These are phyloP conservation scores for Paralagenidium karlingii DNA, from an alignment of 352 stramenopile species.

Conservation along the genomic window DNA sequence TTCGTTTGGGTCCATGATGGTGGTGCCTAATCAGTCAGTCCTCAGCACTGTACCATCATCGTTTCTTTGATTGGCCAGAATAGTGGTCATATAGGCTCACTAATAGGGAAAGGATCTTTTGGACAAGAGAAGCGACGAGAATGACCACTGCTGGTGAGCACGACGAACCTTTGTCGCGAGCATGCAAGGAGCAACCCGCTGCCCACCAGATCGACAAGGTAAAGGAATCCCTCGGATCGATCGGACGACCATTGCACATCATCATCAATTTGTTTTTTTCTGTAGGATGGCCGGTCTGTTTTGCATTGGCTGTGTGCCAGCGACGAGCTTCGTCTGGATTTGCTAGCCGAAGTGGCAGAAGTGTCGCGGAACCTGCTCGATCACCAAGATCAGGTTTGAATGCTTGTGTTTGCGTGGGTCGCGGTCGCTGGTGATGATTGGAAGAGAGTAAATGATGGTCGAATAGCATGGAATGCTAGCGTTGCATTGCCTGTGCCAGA, in stretches of 20 bases:
- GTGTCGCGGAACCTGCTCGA: no score
- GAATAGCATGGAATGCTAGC: constrained; percentile 41
- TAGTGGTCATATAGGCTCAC: no score
- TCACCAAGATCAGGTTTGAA: no score
- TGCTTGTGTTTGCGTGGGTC: no score
- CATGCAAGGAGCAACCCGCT: no score
- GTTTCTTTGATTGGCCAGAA: no score
- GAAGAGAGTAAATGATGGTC: no score
- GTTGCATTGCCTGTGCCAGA: constrained; percentile 43
- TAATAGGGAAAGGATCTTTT: constrained; percentile 8
- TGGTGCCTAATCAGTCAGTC: no score
- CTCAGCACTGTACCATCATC: no score
- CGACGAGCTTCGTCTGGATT: constrained; percentile 4
- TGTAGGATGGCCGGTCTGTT: constrained; percentile 27
- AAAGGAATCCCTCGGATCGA: not conserved
- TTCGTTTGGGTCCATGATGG: no score
- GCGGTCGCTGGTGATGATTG: no score
- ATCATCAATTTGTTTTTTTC: constrained; percentile 1
- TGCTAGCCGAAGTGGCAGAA: no score
- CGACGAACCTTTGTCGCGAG: constrained; percentile 3
- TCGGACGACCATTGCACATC: not conserved
- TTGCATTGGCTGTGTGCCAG: constrained; percentile 45
- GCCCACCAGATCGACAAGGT: constrained; percentile 23
- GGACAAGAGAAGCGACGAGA: constrained; percentile 10
- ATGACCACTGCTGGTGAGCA: constrained; percentile 13